Conservation (phyloP, 306 rosid genomes). For the Quercus robur region DNA sequence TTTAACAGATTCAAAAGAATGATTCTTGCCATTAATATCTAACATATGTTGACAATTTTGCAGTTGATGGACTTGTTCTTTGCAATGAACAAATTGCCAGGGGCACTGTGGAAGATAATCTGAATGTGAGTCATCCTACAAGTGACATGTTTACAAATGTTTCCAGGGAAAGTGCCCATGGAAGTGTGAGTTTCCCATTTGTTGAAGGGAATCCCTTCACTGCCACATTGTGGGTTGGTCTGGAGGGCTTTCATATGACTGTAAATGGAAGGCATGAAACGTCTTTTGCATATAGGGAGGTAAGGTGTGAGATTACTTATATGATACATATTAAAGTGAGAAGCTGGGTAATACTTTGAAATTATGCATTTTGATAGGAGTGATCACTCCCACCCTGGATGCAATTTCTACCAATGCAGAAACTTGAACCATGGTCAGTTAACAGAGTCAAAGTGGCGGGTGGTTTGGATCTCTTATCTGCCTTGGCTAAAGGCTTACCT, state of each 20-base stretch:
- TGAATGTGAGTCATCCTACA: constrained; percentile 43
- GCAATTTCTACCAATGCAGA: constrained; percentile 52
- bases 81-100: constrained; percentile 78
- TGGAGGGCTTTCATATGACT: constrained; percentile 93
- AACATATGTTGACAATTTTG: constrained; percentile 30
- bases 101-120: constrained; percentile 48
- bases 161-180: constrained; percentile 62
- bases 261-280: constrained; percentile 95
- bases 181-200: constrained; percentile 73
- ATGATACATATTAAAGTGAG: constrained; percentile 5
- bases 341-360: background rate
- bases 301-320: constrained; percentile 48
- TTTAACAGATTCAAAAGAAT: background rate
- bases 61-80: constrained; percentile 89
- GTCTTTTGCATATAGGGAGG: constrained; percentile 93
- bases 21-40: constrained; percentile 18
- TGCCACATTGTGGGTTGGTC: constrained; percentile 84
- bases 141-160: constrained; percentile 41
- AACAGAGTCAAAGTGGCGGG: constrained; percentile 61
- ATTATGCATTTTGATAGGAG: constrained; percentile 6
- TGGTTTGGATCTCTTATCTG: constrained; percentile 62
- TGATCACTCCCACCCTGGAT: constrained; percentile 22
- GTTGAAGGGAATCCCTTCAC: constrained; percentile 80
- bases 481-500: constrained; percentile 88
- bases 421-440: constrained; percentile 89